Conservation (phyloP, 768 basidiomycete species). For the Crassisporium funariophilum region DNA sequence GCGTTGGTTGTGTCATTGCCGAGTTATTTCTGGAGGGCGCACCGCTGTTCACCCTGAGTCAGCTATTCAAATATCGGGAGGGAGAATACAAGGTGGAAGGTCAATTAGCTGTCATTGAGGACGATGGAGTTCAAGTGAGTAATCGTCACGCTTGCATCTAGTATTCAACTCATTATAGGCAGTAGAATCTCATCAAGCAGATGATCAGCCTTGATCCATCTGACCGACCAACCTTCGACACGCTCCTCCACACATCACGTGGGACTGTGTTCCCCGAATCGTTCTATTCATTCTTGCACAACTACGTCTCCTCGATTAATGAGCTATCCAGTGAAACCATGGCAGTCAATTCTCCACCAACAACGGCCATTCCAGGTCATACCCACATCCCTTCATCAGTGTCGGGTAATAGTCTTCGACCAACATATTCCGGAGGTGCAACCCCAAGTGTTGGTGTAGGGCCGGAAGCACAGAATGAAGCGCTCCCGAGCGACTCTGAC, state of each 20-base stretch:
- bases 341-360: conserved; percentile 39
- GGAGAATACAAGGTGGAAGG: conserved; percentile 79
- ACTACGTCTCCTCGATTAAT: conserved; percentile 81
- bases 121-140: conserved; percentile 79
- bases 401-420: conserved; percentile 32
- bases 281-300: conserved; percentile 94
- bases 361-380: conserved; percentile 31
- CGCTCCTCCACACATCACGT: conserved; percentile 70
- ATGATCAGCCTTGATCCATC: conserved; percentile 87
- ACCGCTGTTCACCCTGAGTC: conserved; percentile 90
- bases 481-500: conserved; percentile 82
- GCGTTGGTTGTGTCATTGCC: conserved; percentile 91
- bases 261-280: conserved; percentile 86
- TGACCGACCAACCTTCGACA: conserved; percentile 80
- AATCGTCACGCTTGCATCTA: not conserved
- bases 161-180: conserved; percentile 26
- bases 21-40: conserved; percentile 96
- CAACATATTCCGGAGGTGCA: conserved; percentile 32
- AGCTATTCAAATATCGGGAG: conserved; percentile 91
- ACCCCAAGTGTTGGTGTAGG: conserved; percentile 16
- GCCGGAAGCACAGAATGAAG: conserved; percentile 33
- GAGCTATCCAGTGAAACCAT: conserved; percentile 57
- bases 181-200: conserved; percentile 80
- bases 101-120: conserved; percentile 75
- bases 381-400: conserved; percentile 34